phyloP scores from a whole-genome alignment of 1,284 basidiomycete species.

The Kwoniella shivajii region DNA sequence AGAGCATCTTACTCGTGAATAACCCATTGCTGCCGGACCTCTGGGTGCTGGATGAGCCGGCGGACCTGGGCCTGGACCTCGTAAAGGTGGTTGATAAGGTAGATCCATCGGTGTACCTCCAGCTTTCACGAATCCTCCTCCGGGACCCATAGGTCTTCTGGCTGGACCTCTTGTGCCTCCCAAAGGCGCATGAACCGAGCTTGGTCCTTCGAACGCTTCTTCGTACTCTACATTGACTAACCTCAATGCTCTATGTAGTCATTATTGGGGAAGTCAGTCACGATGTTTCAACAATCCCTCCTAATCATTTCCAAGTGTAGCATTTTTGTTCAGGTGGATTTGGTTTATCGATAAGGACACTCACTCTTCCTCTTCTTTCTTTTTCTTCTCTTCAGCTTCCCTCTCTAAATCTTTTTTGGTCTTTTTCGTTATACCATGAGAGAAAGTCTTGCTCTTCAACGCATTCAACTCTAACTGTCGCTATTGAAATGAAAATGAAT shows the following conservation, averaged over 20 bases:
- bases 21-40: constrained; percentile 55
- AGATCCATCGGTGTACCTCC: constrained; percentile 46
- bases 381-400: constrained; percentile 79
- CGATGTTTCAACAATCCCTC: not conserved
- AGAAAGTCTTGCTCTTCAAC: constrained; percentile 53
- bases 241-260: constrained; percentile 56
- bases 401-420: constrained; percentile 81
- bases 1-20: constrained; percentile 28
- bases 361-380: constrained; percentile 70
- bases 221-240: constrained; percentile 77
- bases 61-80: not conserved
- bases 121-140: constrained; percentile 74
- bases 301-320: no score
- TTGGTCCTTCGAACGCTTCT: constrained; percentile 78
- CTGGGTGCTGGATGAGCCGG: constrained; percentile 26
- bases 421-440: constrained; percentile 55
- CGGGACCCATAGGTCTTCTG: constrained; percentile 20
- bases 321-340: no score
- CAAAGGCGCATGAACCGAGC: constrained; percentile 39
- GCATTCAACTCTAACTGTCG: constrained; percentile 41
- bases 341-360: no score
- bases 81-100: constrained; percentile 7
- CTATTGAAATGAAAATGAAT: constrained; percentile 11
- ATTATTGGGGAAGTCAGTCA: not conserved
- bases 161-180: constrained; percentile 21